A percentile compares a stretch with the other conserved stretches of the same genome.
Conservation (phyloP, 2,329 filamentous ascomycete species). For the Blastomyces percursus region DNA sequence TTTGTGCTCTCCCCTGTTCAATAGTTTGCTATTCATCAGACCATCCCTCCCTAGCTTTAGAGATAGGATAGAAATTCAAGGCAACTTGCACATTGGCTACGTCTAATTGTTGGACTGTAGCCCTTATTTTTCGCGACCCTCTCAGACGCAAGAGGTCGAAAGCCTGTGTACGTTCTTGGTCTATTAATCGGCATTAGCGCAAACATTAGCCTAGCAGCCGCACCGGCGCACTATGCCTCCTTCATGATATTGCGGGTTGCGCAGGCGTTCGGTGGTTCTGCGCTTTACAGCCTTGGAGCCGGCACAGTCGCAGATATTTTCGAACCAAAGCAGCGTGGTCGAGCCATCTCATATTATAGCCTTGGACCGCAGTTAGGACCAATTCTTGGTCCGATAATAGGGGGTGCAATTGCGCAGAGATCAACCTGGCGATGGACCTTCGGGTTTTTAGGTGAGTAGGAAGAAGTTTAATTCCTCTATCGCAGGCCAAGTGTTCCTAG, state of each 20-base stretch:
- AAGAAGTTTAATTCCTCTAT: not conserved
- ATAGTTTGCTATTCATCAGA: not conserved
- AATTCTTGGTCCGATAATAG: constrained; percentile 35
- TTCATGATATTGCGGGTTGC: constrained; percentile 34
- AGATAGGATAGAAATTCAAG: too few species aligned
- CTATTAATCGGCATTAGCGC: constrained; percentile 31
- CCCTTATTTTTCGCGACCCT: constrained; percentile 35
- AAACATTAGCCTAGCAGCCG: constrained; percentile 30
- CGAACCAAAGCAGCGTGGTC: constrained; percentile 31
- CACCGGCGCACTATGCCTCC: constrained; percentile 30
- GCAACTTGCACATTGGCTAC: not conserved
- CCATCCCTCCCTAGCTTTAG: not conserved
- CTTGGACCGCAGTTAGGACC: constrained; percentile 38
- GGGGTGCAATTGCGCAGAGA: constrained; percentile 29
- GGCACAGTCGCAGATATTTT: constrained; percentile 36
- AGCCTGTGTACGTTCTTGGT: constrained; percentile 33
- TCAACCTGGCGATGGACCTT: constrained; percentile 38
- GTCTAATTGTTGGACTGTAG: constrained; percentile 10
- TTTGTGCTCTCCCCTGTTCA: not conserved
- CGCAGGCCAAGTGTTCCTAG: not conserved
- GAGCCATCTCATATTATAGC: constrained; percentile 34
- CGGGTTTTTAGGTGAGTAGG: constrained; percentile 16
- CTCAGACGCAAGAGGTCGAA: constrained; percentile 32
- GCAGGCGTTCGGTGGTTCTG: constrained; percentile 35
- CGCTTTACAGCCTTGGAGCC: constrained; percentile 30